Percentiles rank a stretch among this genome's conserved stretches.
phyloP scores from a whole-genome alignment of 441 rosid genomes.

The Syzygium syzygioides region DNA sequence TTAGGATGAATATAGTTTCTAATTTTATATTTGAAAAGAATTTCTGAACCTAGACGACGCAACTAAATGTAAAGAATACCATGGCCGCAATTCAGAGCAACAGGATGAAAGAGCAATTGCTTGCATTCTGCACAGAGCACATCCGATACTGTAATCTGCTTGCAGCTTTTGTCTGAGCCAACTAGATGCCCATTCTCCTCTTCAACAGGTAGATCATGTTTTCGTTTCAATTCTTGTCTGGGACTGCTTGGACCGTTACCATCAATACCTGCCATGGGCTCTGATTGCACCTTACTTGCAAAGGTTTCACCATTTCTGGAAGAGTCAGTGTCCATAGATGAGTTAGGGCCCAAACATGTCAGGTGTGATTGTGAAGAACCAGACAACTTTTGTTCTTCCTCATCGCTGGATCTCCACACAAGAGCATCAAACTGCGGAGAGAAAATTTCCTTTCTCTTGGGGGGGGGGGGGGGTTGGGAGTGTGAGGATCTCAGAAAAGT shows the following conservation, averaged over 20 bases:
- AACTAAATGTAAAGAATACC: constrained; percentile 36
- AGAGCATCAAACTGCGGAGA: constrained; percentile 52
- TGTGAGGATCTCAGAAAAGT: background rate
- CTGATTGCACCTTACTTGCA: constrained; percentile 6
- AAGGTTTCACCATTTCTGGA: constrained; percentile 13
- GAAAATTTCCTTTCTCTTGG: constrained; percentile 4
- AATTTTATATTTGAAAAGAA: background rate
- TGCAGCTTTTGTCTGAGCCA: constrained; percentile 5
- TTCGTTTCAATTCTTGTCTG: background rate
- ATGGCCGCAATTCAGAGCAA: constrained; percentile 81
- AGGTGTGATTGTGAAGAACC: constrained; percentile 11
- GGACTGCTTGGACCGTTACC: background rate
- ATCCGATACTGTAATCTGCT: constrained; percentile 38
- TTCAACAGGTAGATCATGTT: background rate
- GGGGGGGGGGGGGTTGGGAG: no score
- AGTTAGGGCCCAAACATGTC: constrained; percentile 1
- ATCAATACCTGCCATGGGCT: constrained; percentile 2
- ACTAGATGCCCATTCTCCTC: constrained; percentile 11
- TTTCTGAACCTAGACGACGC: background rate
- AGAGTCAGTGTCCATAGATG: constrained; percentile 5
- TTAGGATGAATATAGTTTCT: background rate
- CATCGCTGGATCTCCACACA: constrained; percentile 2
- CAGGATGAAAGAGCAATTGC: constrained; percentile 52
- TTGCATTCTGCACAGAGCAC: constrained; percentile 61
- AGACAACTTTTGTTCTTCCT: background rate